Percentiles rank a stretch among this genome's conserved stretches.
These are phyloP conservation scores for Capronia americana DNA, from an alignment of 2,329 filamentous ascomycete species.

Conservation along the genomic window DNA sequence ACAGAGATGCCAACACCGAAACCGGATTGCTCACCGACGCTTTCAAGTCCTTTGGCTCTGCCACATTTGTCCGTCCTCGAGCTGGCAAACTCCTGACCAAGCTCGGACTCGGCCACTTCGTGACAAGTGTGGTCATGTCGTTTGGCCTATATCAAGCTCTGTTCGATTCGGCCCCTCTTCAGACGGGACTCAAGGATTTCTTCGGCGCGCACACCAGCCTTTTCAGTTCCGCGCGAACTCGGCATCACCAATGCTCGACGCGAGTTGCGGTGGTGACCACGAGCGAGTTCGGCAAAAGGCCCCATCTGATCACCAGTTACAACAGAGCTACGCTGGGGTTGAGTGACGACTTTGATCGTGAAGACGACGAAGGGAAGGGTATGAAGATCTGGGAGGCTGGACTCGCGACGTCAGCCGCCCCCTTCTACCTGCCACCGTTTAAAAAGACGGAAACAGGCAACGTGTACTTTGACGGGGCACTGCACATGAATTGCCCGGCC, in stretches of 20 bases:
- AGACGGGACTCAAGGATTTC: slow-evolving; percentile 5
- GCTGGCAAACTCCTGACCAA: slow-evolving; percentile 3
- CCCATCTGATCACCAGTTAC: slow-evolving; percentile 20
- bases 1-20: slow-evolving; percentile 10
- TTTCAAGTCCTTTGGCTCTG: slow-evolving; percentile 13
- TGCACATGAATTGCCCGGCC: slow-evolving; percentile 19
- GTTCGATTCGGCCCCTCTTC: slow-evolving; percentile 11
- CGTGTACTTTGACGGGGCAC: slow-evolving; percentile 14
- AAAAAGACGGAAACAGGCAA: slow-evolving; percentile 13
- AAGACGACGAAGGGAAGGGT: slow-evolving; percentile 18
- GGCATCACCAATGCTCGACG: slow-evolving; percentile 20
- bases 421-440: slow-evolving; percentile 17
- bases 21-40: slow-evolving; percentile 3
- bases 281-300: slow-evolving; percentile 9
- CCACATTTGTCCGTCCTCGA: slow-evolving; percentile 6
- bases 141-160: slow-evolving; percentile 15
- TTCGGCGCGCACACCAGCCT: slow-evolving; percentile 14
- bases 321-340: slow-evolving; percentile 3
- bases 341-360: slow-evolving; percentile 15
- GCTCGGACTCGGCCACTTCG: slow-evolving; percentile 16
- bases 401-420: slow-evolving; percentile 9
- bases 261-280: slow-evolving; percentile 18
- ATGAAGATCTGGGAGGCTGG: slow-evolving; percentile 21
- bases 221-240: slow-evolving; percentile 17
- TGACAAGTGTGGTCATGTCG: slow-evolving; percentile 22